phyloP scores from a whole-genome alignment of 371 early-diverging fungal species.

The Mucor lusitanicus region DNA sequence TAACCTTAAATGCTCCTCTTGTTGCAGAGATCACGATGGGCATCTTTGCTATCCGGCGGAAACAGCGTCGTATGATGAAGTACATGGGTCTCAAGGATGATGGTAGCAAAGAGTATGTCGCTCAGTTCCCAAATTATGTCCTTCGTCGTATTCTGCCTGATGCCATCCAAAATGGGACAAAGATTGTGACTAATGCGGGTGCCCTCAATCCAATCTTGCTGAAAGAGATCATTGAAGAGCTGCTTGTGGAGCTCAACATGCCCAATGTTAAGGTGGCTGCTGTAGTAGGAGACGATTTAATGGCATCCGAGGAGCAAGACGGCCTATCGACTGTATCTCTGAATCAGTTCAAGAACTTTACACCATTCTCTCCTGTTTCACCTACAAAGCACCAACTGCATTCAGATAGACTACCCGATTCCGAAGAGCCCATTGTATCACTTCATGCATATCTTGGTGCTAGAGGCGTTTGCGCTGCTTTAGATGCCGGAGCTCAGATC shows the following conservation, averaged over 20 bases:
- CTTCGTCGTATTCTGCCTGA: slow-evolving; percentile 50
- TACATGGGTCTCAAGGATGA: slow-evolving; percentile 22
- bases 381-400: slow-evolving; percentile 9
- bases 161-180: slow-evolving; percentile 59
- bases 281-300: slow-evolving; percentile 62
- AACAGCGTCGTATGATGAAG: slow-evolving; percentile 33
- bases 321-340: slow-evolving; percentile 22
- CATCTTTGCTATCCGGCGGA: slow-evolving; percentile 61
- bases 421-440: slow-evolving; percentile 53
- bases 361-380: slow-evolving; percentile 27
- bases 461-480: slow-evolving; percentile 37
- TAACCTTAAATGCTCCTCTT: background rate
- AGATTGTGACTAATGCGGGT: slow-evolving; percentile 73
- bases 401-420: slow-evolving; percentile 32
- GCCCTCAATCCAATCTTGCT: slow-evolving; percentile 64
- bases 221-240: slow-evolving; percentile 63
- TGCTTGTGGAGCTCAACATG: slow-evolving; percentile 37
- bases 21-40: slow-evolving; percentile 57
- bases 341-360: background rate
- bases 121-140: slow-evolving; percentile 61
- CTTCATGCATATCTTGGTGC: slow-evolving; percentile 68
- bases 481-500: slow-evolving; percentile 64
- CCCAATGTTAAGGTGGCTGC: slow-evolving; percentile 56
- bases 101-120: slow-evolving; percentile 58
- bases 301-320: background rate